Base-by-base conservation (phyloP, 805 yeast species). In the Cyberlindnera nakhonratchasimensis region DNA sequence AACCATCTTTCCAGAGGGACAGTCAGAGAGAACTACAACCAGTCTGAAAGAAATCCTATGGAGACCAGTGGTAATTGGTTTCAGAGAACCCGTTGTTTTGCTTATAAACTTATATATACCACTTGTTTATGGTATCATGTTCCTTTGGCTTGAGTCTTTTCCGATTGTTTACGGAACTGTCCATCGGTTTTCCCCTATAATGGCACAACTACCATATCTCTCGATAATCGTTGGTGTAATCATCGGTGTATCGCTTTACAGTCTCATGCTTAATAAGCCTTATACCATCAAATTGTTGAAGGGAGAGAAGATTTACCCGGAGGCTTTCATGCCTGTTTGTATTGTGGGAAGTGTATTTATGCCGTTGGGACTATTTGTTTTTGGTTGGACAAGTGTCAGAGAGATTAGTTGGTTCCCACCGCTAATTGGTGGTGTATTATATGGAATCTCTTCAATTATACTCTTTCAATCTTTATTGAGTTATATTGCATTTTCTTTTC, bases 111-210 rank as follows among this genome's bases (percentile, higher is more conserved):
- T 71, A 21, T 78, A 77, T 55, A 62, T 74, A 48, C 76, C 80
- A 0, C 51, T 79, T 38, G 64, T 70, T 6, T 80, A 79, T 57
- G 74, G 81, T 22, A 58, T 72, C 23, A 50, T 75, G 47, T 80
- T 77, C 56, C 57, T 77, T 18, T 79, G 75, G 66, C 76, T 79
- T 51, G 85, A 80, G 58, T 79, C 77, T 5, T 77, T 76, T 61
- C 86, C 86, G 9, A 64, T 79, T 28, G 78, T 75, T 3, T 80
- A 72, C 47, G 42, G 47, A 8, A 73, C 67, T 3, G 53, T 66
- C 18, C 66, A 75, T 48, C 54, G 65, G 24, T 80, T 80, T 58
- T 68, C 75, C 4, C 52, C 67, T 19, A 66, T 77, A 24, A 76
- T 72, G 40, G 47, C 59, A 23, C 80, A 82, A 16, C 59, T 67